Evolutionary conservation across 163 green algal species (phyloP).

Genomic region (Chlamydomonas reinhardtii): DNA sequence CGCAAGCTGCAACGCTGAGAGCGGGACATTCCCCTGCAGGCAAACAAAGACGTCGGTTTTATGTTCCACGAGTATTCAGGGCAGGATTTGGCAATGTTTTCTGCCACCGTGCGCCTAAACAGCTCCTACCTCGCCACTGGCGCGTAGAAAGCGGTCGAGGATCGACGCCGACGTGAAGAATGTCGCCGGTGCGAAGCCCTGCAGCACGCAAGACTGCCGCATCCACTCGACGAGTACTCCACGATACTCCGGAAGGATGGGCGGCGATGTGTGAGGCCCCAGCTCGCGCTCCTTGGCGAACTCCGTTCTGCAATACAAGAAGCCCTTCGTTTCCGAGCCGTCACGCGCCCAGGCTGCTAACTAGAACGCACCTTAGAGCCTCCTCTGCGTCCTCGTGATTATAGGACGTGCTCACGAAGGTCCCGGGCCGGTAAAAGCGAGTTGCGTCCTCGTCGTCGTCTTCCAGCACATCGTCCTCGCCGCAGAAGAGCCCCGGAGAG

Average conservation of each 20-base stretch:
- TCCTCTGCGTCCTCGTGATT: constrained; percentile 13
- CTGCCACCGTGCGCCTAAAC: neutral
- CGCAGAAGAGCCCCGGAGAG: neutral
- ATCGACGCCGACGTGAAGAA: constrained; percentile 19
- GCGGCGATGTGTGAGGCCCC: neutral
- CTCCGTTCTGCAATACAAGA: constrained; percentile 4
- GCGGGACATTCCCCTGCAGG: constrained; percentile 10
- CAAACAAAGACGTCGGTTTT: neutral
- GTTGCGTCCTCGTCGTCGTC: constrained; percentile 10
- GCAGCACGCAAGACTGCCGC: constrained; percentile 5
- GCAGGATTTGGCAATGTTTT: neutral
- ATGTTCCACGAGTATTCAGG: neutral
- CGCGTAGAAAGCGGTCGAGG: constrained; percentile 25
- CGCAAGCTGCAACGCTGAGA: constrained; percentile 22
- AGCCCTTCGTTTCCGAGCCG: neutral
- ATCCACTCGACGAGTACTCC: constrained; percentile 15
- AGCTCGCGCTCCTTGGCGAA: constrained; percentile 18
- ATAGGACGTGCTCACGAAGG: neutral
- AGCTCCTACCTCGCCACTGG: constrained; percentile 2
- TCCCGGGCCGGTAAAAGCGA: neutral
- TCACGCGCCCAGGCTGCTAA: neutral
- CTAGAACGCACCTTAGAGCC: neutral
- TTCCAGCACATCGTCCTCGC: constrained; percentile 14
- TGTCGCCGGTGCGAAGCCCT: neutral
- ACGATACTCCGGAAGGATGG: constrained; percentile 17